Evolutionary conservation across 1,139 yeast genomes (phyloP).

Genomic region (Lodderomyces beijingensis): DNA sequence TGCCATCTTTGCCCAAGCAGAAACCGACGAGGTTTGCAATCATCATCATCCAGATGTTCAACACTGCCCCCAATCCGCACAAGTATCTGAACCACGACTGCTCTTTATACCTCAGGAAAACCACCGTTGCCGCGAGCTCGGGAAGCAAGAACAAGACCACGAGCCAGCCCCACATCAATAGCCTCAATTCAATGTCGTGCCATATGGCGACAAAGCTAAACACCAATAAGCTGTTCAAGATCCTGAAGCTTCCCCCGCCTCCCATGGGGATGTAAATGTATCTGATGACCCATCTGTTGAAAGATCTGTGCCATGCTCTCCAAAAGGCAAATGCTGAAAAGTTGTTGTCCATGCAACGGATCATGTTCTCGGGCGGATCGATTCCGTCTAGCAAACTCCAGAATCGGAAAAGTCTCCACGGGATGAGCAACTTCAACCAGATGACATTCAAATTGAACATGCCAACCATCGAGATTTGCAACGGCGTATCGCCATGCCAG

Average conservation of each 20-base stretch:
- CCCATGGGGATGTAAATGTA: conserved; percentile 79
- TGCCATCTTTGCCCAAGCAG: conserved; percentile 88
- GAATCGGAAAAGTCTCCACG: conserved; percentile 92
- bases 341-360: conserved; percentile 91
- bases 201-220: conserved; percentile 96
- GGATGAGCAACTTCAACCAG: conserved; percentile 88
- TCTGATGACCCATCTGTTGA: conserved; percentile 82
- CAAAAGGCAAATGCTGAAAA: conserved; percentile 91
- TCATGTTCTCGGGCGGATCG: conserved; percentile 98
- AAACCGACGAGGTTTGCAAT: conserved; percentile 92
- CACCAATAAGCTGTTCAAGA: conserved; percentile 77
- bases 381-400: conserved; percentile 91
- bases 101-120: conserved; percentile 37
- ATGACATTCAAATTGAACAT: conserved; percentile 83
- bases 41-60: conserved; percentile 98
- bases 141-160: conserved; percentile 87
- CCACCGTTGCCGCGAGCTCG: conserved; percentile 63
- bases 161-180: conserved; percentile 95
- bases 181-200: conserved; percentile 91
- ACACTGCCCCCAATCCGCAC: conserved; percentile 84
- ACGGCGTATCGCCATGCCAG: conserved; percentile 87
- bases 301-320: conserved; percentile 99
- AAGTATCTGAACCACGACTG: conserved; percentile 73
- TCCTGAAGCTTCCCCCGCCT: conserved; percentile 71
- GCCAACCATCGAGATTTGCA: conserved; percentile 93